These are phyloP conservation scores for Fusarium austroafricanum DNA, from an alignment of 2,329 filamentous ascomycete genomes.

Conservation along the genomic window DNA sequence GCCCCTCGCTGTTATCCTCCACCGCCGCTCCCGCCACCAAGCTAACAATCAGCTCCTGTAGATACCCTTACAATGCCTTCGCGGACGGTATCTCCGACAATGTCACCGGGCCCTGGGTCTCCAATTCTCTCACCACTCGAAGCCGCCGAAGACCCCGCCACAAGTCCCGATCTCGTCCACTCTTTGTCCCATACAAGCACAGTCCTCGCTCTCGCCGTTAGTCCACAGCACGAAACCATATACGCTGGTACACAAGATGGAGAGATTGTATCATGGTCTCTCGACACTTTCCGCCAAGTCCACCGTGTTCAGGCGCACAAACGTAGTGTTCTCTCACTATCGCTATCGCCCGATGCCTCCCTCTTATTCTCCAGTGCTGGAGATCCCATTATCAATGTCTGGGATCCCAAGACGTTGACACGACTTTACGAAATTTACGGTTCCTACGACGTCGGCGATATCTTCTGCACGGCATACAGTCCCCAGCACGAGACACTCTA, in stretches of 20 bases:
- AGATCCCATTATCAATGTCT: slow-evolving; percentile 94
- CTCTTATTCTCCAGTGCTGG: slow-evolving; percentile 93
- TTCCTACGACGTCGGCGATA: slow-evolving; percentile 91
- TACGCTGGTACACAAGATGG: slow-evolving; percentile 95
- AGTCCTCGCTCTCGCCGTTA: slow-evolving; percentile 85
- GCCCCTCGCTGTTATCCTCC: slow-evolving; percentile 13
- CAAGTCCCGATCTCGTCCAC: slow-evolving; percentile 74
- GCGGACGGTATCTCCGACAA: slow-evolving; percentile 37
- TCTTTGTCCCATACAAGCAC: slow-evolving; percentile 81
- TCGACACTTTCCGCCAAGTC: slow-evolving; percentile 86
- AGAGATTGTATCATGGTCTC: slow-evolving; percentile 91
- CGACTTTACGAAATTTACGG: slow-evolving; percentile 92
- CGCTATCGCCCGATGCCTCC: slow-evolving; percentile 77
- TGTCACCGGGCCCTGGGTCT: slow-evolving; percentile 40
- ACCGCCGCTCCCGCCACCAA: not conserved
- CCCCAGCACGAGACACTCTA: slow-evolving; percentile 83
- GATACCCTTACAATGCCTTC: slow-evolving; percentile 42
- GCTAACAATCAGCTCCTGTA: slow-evolving; percentile 20
- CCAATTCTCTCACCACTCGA: slow-evolving; percentile 44
- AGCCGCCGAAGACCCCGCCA: slow-evolving; percentile 39
- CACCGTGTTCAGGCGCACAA: slow-evolving; percentile 87
- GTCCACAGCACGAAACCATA: slow-evolving; percentile 79
- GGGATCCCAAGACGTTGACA: slow-evolving; percentile 81
- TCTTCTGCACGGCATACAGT: slow-evolving; percentile 95
- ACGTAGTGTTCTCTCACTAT: slow-evolving; percentile 88